Evolutionary conservation across 169 alveolate species (phyloP).

Genomic region (Theileria luwenshuni): DNA sequence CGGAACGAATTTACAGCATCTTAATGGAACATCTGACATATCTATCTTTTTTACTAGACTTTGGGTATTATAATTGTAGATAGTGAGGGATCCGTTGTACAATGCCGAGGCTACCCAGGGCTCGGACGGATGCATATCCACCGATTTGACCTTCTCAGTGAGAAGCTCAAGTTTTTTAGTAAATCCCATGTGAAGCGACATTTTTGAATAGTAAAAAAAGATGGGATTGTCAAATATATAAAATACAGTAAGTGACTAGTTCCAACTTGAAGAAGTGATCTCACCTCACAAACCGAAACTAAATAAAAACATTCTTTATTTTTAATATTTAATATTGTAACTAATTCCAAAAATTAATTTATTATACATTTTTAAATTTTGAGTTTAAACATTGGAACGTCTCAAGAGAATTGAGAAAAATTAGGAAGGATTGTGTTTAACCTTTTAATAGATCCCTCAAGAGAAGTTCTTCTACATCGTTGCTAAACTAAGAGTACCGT

Average conservation of each 20-base stretch:
- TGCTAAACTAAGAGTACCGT: neutral
- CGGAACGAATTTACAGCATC: constrained; percentile 94
- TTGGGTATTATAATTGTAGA: constrained; percentile 87
- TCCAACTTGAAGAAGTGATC: neutral
- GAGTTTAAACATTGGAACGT: neutral
- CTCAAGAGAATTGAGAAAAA: neutral
- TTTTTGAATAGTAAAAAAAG: constrained; percentile 39
- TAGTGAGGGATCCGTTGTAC: constrained; percentile 90
- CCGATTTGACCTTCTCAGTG: constrained; percentile 94
- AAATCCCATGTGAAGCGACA: constrained; percentile 92
- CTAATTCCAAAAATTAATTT: neutral
- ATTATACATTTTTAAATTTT: constrained; percentile 1
- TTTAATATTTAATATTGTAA: neutral
- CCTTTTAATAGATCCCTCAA: neutral
- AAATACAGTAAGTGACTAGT: neutral
- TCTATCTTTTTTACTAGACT: constrained; percentile 91
- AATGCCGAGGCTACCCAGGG: constrained; percentile 95
- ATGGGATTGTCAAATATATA: constrained; percentile 22
- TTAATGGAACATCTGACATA: constrained; percentile 90
- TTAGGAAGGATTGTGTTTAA: neutral
- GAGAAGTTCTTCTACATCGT: neutral
- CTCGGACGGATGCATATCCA: constrained; percentile 93
- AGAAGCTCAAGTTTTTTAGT: constrained; percentile 91
- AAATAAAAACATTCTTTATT: neutral
- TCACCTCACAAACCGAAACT: constrained; percentile 21